These are phyloP conservation scores for Sanghuangporus sanghuang DNA, from an alignment of 1,284 basidiomycete genomes.

Conservation along the genomic window DNA sequence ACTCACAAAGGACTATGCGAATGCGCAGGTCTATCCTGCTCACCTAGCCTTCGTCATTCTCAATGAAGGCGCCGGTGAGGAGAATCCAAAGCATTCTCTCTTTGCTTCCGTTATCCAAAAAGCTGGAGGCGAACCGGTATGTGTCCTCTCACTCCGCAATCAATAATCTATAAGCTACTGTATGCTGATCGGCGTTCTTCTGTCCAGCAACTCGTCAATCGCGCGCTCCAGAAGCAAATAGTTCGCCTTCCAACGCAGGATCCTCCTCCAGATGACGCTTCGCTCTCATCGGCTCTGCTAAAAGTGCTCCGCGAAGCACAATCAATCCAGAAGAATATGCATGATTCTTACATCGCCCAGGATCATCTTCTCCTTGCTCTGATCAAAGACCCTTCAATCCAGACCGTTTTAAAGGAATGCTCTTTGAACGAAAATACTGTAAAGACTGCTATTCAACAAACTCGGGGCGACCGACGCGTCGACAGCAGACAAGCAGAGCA, in stretches of 20 bases:
- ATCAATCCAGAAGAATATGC: constrained; percentile 79
- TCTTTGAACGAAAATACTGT: constrained; percentile 68
- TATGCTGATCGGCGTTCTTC: neutral
- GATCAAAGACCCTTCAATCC: constrained; percentile 65
- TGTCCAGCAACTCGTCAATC: constrained; percentile 48
- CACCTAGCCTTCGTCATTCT: constrained; percentile 77
- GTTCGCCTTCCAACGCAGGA: constrained; percentile 79
- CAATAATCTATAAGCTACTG: neutral
- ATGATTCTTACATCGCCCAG: constrained; percentile 91
- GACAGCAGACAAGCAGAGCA: constrained; percentile 81
- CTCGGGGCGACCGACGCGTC: constrained; percentile 76
- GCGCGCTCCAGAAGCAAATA: constrained; percentile 62
- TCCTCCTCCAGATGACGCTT: constrained; percentile 78
- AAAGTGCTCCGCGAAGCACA: constrained; percentile 81
- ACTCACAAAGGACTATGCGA: constrained; percentile 77
- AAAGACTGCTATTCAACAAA: constrained; percentile 76
- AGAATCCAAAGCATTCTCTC: constrained; percentile 40
- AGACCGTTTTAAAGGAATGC: constrained; percentile 67
- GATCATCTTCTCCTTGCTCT: constrained; percentile 75
- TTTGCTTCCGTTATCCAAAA: constrained; percentile 73
- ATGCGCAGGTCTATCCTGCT: constrained; percentile 74
- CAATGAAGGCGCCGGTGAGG: constrained; percentile 47
- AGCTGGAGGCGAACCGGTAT: constrained; percentile 73
- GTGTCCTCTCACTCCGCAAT: constrained; percentile 23
- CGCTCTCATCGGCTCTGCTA: constrained; percentile 54